Evolutionary conservation across 192 early-diverging fungal species (phyloP), one percentile per base, ranked within the genome.

Genomic region (Linnemannia elongata): DNA sequence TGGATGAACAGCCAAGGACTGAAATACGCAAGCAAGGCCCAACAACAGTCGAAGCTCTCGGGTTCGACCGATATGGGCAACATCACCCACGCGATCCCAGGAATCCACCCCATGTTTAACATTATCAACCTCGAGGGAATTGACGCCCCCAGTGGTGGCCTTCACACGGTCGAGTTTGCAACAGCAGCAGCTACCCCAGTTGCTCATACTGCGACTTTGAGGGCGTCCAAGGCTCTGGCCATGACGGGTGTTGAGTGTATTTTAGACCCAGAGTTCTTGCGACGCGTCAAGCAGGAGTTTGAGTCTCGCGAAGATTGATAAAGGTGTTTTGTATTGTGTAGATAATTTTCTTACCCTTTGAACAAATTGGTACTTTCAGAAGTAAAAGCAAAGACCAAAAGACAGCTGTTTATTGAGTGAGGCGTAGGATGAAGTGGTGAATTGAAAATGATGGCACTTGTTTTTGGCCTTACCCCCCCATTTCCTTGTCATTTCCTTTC

Each of bases 21-120:
- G 9, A 54, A 77, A 44, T 89, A 83, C 55, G 68, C 77, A 0
- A 60, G 86, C 49, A 85, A 84, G 38, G 79, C 55, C 20, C 82
- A 88, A 38, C 88, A 91, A 79, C 79, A 83, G n/a, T 69, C 80
- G 6, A 80, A 87, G 22, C 72, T 81, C 42, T 74, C 81, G 4
- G 95, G 93, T 5, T 92, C 90, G 1, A 94, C 95, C 12, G 96
- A 96, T 77, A 94, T 95, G 89, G 96, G 95, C 35, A 96, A 96
- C 71, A 80, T 96, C 35, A 94, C 93, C 7, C 90, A 95, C 66
- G 88, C 81, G 22, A 90, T 94, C 36, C 94, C 95, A 35, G 91
- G 92, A 0, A 87, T 87, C 69, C 85, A 87, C 63, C 85, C 85
- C 0, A 81, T 81, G 79, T 87, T 87, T 68, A 87, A 87, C 42